Evolutionary conservation across 2,329 filamentous ascomycete species (phyloP).

Genomic region (Colletotrichum sp.): DNA sequence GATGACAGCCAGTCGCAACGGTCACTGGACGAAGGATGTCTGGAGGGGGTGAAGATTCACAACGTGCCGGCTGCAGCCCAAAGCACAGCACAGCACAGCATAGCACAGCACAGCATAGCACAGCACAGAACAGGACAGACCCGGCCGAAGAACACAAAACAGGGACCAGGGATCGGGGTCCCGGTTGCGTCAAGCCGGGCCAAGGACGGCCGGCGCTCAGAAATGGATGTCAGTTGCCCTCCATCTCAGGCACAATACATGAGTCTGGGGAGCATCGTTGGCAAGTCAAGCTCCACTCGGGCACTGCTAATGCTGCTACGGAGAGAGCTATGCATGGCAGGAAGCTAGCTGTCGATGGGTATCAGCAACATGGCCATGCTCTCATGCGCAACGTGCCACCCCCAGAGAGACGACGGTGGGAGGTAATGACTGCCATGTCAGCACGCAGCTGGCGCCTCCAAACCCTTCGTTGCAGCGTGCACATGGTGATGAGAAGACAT

Average conservation of each 20-base stretch:
- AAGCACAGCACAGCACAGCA: not conserved
- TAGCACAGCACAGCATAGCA: not conserved
- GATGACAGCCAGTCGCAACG: constrained; percentile 17
- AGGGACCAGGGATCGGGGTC: constrained; percentile 12
- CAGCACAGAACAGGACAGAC: not conserved
- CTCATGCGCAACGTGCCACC: not conserved
- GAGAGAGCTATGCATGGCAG: not conserved
- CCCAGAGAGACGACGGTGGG: not conserved
- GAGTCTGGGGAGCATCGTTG: not conserved
- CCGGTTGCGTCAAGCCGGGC: constrained; percentile 3
- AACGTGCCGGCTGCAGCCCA: not conserved
- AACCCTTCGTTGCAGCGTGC: not conserved
- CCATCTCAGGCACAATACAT: constrained; percentile 9
- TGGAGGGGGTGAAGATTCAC: constrained; percentile 4
- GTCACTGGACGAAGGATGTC: constrained; percentile 5
- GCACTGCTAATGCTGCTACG: not conserved
- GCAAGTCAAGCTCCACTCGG: not conserved
- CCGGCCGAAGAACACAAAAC: not conserved
- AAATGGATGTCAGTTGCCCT: constrained; percentile 12
- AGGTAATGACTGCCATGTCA: not conserved
- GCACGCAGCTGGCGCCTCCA: not conserved
- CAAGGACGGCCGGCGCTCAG: not conserved
- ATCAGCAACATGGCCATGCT: not conserved
- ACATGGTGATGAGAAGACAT: not conserved
- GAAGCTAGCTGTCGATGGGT: not conserved